These are phyloP conservation scores for Saksenaea vasiformis DNA, from an alignment of 371 early-diverging fungal species.

Conservation along the genomic window DNA sequence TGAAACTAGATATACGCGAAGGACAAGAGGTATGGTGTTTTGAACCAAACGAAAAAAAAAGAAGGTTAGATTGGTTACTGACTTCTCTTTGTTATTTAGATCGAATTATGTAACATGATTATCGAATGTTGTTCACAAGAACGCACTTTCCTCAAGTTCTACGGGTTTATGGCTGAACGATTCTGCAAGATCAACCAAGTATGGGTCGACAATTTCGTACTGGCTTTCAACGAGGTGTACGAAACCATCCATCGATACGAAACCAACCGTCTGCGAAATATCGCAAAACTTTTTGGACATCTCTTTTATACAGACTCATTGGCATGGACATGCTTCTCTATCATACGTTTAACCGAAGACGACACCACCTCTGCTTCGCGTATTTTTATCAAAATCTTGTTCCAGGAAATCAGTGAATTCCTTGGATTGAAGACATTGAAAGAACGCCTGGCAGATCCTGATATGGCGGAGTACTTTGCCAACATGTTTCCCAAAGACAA, in stretches of 20 bases:
- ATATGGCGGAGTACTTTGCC: constrained; percentile 61
- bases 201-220: constrained; percentile 80
- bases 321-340: constrained; percentile 81
- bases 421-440: constrained; percentile 83
- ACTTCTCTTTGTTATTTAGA: constrained; percentile 33
- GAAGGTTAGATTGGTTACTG: background rate
- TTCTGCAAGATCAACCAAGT: constrained; percentile 82
- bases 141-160: constrained; percentile 91
- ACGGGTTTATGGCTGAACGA: constrained; percentile 93
- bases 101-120: constrained; percentile 94
- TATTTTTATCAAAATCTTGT: constrained; percentile 94
- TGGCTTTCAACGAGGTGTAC: constrained; percentile 83
- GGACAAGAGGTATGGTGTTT: constrained; percentile 71
- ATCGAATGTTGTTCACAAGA: constrained; percentile 97
- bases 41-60: background rate
- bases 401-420: constrained; percentile 87
- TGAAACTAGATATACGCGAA: constrained; percentile 80
- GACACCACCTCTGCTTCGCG: constrained; percentile 95
- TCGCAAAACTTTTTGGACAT: constrained; percentile 92
- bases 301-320: constrained; percentile 86
- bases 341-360: constrained; percentile 86
- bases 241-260: constrained; percentile 93
- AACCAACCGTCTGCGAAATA: constrained; percentile 91
- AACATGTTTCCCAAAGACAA: constrained; percentile 93
- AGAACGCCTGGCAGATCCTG: constrained; percentile 72